Evolutionary conservation across 345 rosid genomes (phyloP), one percentile per base, ranked within the genome.

Genomic region (Eucalyptus coolabah): DNA sequence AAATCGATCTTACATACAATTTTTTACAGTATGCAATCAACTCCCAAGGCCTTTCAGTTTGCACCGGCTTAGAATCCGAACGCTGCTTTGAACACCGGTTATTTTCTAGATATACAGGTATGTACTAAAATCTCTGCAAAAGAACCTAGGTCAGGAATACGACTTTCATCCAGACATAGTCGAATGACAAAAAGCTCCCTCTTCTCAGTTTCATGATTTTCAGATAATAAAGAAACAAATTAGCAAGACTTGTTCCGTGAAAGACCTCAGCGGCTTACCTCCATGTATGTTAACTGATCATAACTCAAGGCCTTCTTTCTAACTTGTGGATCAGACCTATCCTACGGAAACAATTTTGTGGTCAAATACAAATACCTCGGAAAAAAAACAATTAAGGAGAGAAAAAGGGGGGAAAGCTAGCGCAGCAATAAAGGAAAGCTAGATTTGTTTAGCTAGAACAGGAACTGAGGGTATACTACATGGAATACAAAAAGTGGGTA

Each of bases 401-500:
- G 26, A 50, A 16, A 50, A 50, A 50, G 7, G 7, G 12, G 12
- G 42, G 26, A 15, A 60, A 53, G 47, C 42, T 34, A 85, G 81
- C 77, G 86, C 24, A 18, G 53, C 86, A 88, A 28, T 16, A 86
- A 6, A 86, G 88, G 56, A 89, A 88, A 50, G 87, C 45, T 45
- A 81, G 90, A 86, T 42, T 69, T 88, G 59, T 59, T 69, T 65
- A 87, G 63, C n/a, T 89, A 50, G 23, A 88, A 87, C 60, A 67
- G 88, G 50, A 91, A 88, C 67, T 28, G 4, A 86, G 86, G 45
- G 77, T 54, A 30, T 86, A 90, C 77, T 93, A 96, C 98, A 97
- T 97, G 99, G 87, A 99, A 98, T 88, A 98, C 95, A 91, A 97
- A 98, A 51, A 97, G 95, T 50, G 98, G 99, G 94, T 93, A 98